phyloP scores from a whole-genome alignment of 768 basidiomycete genomes.

The Rhodotorula kratochvilovae region DNA sequence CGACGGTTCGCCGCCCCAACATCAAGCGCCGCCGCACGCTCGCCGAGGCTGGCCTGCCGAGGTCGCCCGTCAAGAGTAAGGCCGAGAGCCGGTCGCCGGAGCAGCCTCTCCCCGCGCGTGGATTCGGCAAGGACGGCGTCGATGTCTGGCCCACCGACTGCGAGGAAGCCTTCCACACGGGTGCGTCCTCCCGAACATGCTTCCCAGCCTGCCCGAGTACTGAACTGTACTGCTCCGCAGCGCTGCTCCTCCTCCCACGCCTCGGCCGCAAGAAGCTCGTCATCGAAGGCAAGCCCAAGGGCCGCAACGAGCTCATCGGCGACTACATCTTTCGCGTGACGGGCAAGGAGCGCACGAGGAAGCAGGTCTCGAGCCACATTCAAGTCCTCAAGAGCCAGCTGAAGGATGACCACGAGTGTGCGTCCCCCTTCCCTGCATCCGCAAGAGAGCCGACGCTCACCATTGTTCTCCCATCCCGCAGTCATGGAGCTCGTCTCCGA shows the following conservation, averaged over 20 bases:
- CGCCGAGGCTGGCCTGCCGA: slow-evolving; percentile 10
- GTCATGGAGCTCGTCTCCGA: slow-evolving; percentile 41
- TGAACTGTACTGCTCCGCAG: slow-evolving; percentile 3
- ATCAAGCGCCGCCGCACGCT: slow-evolving; percentile 35
- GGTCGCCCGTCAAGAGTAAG: neutral
- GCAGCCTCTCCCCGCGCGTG: neutral
- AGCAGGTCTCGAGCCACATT: slow-evolving; percentile 49
- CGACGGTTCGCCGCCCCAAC: slow-evolving; percentile 1
- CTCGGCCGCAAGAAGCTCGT: slow-evolving; percentile 46
- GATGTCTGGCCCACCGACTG: slow-evolving; percentile 43
- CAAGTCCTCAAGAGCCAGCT: slow-evolving; percentile 47
- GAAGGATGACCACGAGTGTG: slow-evolving; percentile 39
- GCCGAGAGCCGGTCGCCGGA: neutral
- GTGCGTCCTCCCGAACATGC: slow-evolving; percentile 29
- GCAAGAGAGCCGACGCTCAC: neutral
- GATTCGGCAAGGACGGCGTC: neutral
- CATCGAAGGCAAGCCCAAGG: slow-evolving; percentile 46
- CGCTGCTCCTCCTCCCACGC: slow-evolving; percentile 40
- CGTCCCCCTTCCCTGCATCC: neutral
- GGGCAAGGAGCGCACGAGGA: slow-evolving; percentile 44
- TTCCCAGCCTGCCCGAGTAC: neutral
- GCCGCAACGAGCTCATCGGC: slow-evolving; percentile 49
- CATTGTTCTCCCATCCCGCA: neutral
- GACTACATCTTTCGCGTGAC: slow-evolving; percentile 45
- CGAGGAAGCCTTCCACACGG: slow-evolving; percentile 41